phyloP scores from a whole-genome alignment of 306 rosid species.

The Fagus crenata region DNA sequence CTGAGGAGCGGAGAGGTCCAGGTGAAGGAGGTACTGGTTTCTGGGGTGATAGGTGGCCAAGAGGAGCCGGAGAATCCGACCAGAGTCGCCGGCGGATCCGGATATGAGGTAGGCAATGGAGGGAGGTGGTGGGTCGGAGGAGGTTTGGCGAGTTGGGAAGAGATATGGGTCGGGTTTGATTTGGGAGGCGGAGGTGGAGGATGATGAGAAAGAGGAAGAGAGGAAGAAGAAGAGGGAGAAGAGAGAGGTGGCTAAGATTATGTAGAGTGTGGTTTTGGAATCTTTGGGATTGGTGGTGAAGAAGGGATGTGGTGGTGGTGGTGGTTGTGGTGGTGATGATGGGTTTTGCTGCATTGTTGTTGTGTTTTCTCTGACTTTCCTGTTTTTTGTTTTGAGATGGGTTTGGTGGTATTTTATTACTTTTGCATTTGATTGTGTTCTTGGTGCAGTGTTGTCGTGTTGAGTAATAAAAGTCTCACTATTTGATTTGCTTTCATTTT shows the following conservation, averaged over 20 bases:
- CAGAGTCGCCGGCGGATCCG: slow-evolving; percentile 59
- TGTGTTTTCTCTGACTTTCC: background rate
- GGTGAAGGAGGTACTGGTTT: slow-evolving; percentile 83
- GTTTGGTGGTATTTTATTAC: no score
- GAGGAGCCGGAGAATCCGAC: slow-evolving; percentile 63
- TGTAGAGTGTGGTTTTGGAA: slow-evolving; percentile 54
- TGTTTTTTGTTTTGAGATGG: no score
- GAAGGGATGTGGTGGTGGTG: slow-evolving; percentile 15
- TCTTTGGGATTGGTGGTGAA: slow-evolving; percentile 41
- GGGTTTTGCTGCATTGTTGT: slow-evolving; percentile 36
- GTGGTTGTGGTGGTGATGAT: background rate
- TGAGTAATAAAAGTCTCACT: no score
- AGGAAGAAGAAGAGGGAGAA: slow-evolving; percentile 45
- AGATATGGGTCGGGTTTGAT: slow-evolving; percentile 64
- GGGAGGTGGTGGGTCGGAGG: slow-evolving; percentile 61
- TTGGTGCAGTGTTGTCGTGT: no score
- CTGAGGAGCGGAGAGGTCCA: slow-evolving; percentile 64
- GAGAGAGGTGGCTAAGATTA: slow-evolving; percentile 51
- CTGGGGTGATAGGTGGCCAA: slow-evolving; percentile 63
- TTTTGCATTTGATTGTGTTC: no score
- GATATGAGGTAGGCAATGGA: slow-evolving; percentile 73
- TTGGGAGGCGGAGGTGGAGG: slow-evolving; percentile 26
- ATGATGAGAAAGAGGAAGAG: slow-evolving; percentile 13
- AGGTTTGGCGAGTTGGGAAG: slow-evolving; percentile 54
- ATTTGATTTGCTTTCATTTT: no score